Evolutionary conservation across 495 filamentous ascomycete genomes (phyloP).

Genomic region (Podospora pseudoanserina): DNA sequence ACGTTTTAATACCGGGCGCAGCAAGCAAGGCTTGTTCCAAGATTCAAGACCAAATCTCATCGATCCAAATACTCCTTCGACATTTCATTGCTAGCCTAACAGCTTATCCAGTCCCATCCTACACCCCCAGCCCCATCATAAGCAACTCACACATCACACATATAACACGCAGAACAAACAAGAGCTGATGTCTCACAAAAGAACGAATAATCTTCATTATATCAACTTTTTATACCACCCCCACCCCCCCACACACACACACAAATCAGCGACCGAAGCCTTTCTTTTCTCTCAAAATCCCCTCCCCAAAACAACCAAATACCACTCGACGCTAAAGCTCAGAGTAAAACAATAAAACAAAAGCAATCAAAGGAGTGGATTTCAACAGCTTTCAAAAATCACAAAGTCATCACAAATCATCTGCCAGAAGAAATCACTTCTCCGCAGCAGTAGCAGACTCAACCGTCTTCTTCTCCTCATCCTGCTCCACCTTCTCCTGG

Average conservation of each 20-base stretch:
- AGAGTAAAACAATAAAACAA: background rate
- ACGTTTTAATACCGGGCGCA: too few species aligned
- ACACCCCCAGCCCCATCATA: too few species aligned
- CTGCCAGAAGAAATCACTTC: conserved; percentile 11
- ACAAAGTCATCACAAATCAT: background rate
- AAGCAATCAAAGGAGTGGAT: background rate
- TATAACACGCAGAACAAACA: background rate
- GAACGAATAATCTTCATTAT: background rate
- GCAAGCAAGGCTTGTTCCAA: too few species aligned
- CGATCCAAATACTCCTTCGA: too few species aligned
- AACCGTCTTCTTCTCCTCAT: conserved; percentile 31
- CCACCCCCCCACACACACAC: background rate
- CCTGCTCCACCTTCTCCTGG: conserved; percentile 38
- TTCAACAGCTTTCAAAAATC: background rate
- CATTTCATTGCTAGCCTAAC: too few species aligned
- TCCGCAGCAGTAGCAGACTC: conserved; percentile 36
- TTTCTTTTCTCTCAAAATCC: background rate
- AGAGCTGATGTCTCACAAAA: background rate
- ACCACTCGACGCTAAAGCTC: background rate
- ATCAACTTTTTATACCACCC: background rate
- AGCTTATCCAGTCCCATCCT: too few species aligned
- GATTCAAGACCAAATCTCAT: background rate
- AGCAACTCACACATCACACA: background rate
- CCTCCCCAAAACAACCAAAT: background rate
- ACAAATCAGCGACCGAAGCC: background rate